phyloP scores from a whole-genome alignment of 1,139 yeast genomes.

The Yamadazyma diospyri region DNA sequence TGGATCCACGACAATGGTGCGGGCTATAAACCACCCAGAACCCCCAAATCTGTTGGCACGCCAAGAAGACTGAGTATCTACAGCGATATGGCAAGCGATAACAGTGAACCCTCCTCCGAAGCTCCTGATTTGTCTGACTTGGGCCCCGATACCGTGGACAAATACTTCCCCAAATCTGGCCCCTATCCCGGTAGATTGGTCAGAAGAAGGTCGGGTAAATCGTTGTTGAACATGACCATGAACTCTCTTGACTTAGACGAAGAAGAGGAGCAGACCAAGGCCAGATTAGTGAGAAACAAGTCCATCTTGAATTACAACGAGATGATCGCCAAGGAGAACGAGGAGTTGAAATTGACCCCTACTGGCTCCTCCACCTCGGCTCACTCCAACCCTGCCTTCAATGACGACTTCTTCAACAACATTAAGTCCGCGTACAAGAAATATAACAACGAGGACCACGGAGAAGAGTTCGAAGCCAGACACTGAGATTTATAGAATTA shows the following conservation, averaged over 20 bases:
- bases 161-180: conserved; percentile 41
- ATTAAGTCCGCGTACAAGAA: conserved; percentile 52
- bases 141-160: conserved; percentile 33
- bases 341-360: conserved; percentile 27
- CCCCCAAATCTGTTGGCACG: conserved; percentile 46
- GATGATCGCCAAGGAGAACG: conserved; percentile 20
- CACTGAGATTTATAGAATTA: conserved; percentile 10
- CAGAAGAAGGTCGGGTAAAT: conserved; percentile 71
- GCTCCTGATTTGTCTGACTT: conserved; percentile 14
- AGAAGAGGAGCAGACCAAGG: conserved; percentile 43
- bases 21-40: conserved; percentile 51
- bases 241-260: conserved; percentile 63
- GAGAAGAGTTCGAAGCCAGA: conserved; percentile 60
- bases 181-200: conserved; percentile 55
- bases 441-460: conserved; percentile 38
- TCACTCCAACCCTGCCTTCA: conserved; percentile 28
- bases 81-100: conserved; percentile 16
- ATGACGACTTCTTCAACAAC: conserved; percentile 45
- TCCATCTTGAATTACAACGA: conserved; percentile 17
- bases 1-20: conserved; percentile 91
- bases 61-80: conserved; percentile 27
- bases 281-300: conserved; percentile 17
- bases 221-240: conserved; percentile 63
- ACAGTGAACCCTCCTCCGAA: conserved; percentile 6
- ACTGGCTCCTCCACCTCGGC: conserved; percentile 34